Percentiles rank a stretch among this genome's conserved stretches.
Evolutionary conservation across 1,284 basidiomycete genomes (phyloP).

Genomic region (Ganoderma lucidum): DNA sequence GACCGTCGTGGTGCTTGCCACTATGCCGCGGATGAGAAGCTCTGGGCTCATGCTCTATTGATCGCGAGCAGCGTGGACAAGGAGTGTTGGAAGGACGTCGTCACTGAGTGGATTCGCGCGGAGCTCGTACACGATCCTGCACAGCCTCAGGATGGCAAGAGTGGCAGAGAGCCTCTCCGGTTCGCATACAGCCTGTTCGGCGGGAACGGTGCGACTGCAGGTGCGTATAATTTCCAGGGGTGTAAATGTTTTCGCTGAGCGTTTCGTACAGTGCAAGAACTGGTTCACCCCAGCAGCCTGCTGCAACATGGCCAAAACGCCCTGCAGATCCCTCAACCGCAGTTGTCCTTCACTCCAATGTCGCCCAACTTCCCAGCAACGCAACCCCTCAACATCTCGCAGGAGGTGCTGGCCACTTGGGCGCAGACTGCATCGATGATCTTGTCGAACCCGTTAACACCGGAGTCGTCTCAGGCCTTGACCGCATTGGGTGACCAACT

Average conservation of each 20-base stretch:
- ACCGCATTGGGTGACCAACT: conserved; percentile 91
- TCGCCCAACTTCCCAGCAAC: conserved; percentile 67
- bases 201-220: conserved; percentile 80
- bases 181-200: conserved; percentile 90
- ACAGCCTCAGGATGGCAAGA: conserved; percentile 40
- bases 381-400: conserved; percentile 55
- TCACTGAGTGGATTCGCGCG: conserved; percentile 84
- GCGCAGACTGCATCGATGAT: conserved; percentile 89
- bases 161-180: conserved; percentile 76
- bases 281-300: conserved; percentile 69
- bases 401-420: conserved; percentile 79
- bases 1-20: conserved; percentile 89
- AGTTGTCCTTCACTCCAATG: conserved; percentile 61
- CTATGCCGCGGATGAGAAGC: conserved; percentile 85
- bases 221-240: conserved; percentile 50
- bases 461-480: conserved; percentile 77
- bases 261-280: conserved; percentile 70
- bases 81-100: conserved; percentile 92
- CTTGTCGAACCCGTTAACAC: conserved; percentile 73
- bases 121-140: conserved; percentile 66
- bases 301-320: conserved; percentile 43
- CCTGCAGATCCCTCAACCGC: conserved; percentile 50
- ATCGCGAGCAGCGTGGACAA: conserved; percentile 95
- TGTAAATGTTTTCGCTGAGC: conserved; percentile 3
- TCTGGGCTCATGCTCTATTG: conserved; percentile 97